Percentiles rank a stretch among this genome's conserved stretches.
Conservation (phyloP, 2,329 filamentous ascomycete genomes). For the Alternaria rosae region DNA sequence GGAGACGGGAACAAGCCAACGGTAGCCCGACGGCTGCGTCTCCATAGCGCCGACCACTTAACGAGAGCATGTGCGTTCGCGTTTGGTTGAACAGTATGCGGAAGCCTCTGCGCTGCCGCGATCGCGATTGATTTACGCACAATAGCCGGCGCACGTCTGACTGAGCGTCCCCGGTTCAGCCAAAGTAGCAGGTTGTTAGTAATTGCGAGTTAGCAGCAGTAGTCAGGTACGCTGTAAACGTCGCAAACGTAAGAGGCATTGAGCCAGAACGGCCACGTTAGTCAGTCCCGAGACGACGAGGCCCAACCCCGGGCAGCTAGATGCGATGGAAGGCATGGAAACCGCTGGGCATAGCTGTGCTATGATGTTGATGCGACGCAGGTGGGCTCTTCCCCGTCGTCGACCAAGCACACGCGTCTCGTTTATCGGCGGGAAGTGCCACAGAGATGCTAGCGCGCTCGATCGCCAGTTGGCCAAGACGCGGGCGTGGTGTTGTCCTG, state of each 20-base stretch:
- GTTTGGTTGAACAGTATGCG: constrained; percentile 8
- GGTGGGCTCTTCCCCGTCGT: not conserved
- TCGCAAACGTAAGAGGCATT: not conserved
- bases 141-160: constrained; percentile 7
- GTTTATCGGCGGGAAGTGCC: constrained; percentile 12
- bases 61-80: constrained; percentile 8
- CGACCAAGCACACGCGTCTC: constrained; percentile 4
- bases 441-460: constrained; percentile 12
- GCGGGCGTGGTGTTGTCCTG: constrained; percentile 8
- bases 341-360: not conserved
- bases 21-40: constrained; percentile 4
- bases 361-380: not conserved
- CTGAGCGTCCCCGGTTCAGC: not conserved
- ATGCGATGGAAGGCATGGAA: not conserved
- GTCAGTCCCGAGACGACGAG: not conserved
- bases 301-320: not conserved
- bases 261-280: not conserved
- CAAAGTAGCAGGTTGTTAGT: constrained; percentile 8
- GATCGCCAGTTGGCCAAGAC: constrained; percentile 8
- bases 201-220: not conserved
- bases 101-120: constrained; percentile 8
- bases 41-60: constrained; percentile 4
- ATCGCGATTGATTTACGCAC: constrained; percentile 3
- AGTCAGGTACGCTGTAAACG: not conserved
- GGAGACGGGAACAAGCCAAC: constrained; percentile 5